phyloP scores from a whole-genome alignment of 495 filamentous ascomycete genomes.

The Penicillium lividum region DNA sequence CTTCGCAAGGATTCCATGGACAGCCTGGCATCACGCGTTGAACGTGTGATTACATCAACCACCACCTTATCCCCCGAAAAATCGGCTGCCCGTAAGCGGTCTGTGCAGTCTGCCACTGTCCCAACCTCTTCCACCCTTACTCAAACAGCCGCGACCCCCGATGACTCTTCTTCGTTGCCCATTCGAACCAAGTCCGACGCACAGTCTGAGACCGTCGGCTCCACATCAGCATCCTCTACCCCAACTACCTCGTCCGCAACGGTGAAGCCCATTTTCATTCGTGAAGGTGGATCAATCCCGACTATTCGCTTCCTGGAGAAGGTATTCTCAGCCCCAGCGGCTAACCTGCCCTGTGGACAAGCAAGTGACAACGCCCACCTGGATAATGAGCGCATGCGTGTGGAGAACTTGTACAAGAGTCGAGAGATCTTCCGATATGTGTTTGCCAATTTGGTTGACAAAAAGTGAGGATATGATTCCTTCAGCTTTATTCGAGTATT shows the following conservation, averaged over 20 bases:
- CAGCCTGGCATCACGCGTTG: constrained; percentile 48
- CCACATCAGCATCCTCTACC: neutral
- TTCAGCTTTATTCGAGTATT: neutral
- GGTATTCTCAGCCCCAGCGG: constrained; percentile 88
- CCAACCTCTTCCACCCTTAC: constrained; percentile 63
- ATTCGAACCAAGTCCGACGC: constrained; percentile 25
- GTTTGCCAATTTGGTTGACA: constrained; percentile 68
- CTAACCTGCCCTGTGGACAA: constrained; percentile 92
- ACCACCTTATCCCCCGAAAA: constrained; percentile 44
- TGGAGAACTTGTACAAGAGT: constrained; percentile 87
- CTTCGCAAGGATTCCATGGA: constrained; percentile 45
- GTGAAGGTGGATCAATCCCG: constrained; percentile 93
- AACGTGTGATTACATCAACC: constrained; percentile 47
- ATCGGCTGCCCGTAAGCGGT: constrained; percentile 38
- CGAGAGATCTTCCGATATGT: constrained; percentile 87
- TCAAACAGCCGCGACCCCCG: constrained; percentile 34
- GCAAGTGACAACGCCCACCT: constrained; percentile 93
- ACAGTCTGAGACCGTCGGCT: neutral
- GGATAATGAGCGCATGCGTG: constrained; percentile 86
- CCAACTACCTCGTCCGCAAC: constrained; percentile 3
- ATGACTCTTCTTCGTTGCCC: constrained; percentile 16
- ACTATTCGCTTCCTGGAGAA: constrained; percentile 92
- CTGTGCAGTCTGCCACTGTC: constrained; percentile 37
- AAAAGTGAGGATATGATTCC: constrained; percentile 18
- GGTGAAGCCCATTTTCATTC: constrained; percentile 72